Conservation (phyloP, 305 asterid species). For the Fraxinus latifolia region DNA sequence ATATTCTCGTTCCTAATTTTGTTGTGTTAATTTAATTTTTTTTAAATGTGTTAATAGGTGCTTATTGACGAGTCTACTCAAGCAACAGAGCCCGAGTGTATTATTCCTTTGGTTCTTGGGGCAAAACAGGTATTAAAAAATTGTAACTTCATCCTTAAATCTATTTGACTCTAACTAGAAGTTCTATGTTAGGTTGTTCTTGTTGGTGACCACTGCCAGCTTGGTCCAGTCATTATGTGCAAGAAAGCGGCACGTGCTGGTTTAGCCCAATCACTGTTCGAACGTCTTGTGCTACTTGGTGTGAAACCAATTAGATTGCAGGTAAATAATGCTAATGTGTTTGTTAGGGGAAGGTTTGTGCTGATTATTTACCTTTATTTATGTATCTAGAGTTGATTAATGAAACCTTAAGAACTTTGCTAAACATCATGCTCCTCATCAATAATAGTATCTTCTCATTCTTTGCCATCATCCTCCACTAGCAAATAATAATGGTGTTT, state of each 20-base stretch:
- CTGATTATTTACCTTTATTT: not conserved
- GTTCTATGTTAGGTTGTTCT: slow-evolving; percentile 64
- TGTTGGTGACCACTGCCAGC: slow-evolving; percentile 99
- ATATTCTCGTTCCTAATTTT: not conserved
- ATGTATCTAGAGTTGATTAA: not conserved
- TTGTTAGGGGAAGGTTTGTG: slow-evolving; percentile 12
- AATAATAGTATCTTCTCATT: not conserved
- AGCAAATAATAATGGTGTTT: not conserved
- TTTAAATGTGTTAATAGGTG: slow-evolving; percentile 45
- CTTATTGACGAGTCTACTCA: slow-evolving; percentile 99
- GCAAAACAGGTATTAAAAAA: slow-evolving; percentile 71
- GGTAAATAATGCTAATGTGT: slow-evolving; percentile 48
- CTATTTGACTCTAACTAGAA: slow-evolving; percentile 16
- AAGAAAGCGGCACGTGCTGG: slow-evolving; percentile 99
- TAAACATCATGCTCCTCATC: not conserved
- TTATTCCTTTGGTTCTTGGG: slow-evolving; percentile 96
- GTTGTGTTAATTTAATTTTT: not conserved
- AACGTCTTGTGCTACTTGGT: slow-evolving; percentile 94
- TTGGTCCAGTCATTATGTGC: slow-evolving; percentile 99
- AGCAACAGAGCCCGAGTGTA: slow-evolving; percentile 98
- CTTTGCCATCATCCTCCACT: not conserved
- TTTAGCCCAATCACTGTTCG: slow-evolving; percentile 92
- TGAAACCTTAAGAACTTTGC: not conserved
- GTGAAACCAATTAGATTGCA: slow-evolving; percentile 97
- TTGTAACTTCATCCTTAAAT: slow-evolving; percentile 1